A percentile compares a stretch with the other conserved stretches of the same genome.
phyloP scores from a whole-genome alignment of 306 rosid genomes.

The Abrus precatorius region DNA sequence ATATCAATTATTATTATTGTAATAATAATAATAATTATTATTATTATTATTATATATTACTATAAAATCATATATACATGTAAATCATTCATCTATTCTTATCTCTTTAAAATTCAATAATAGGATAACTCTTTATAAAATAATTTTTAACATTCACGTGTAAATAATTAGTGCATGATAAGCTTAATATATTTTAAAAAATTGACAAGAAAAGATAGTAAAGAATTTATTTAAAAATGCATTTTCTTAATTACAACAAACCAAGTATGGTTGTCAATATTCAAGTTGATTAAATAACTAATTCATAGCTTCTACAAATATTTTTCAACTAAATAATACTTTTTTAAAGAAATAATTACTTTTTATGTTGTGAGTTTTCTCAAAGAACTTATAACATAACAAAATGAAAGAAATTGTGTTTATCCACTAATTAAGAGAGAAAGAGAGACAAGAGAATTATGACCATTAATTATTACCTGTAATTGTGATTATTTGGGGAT shows the following conservation, averaged over 20 bases:
- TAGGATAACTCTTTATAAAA: neutral
- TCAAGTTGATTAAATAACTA: neutral
- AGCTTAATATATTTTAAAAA: too few species aligned
- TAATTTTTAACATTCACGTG: neutral
- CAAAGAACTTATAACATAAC: neutral
- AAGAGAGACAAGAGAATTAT: neutral
- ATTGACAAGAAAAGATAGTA: too few species aligned
- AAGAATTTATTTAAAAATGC: too few species aligned
- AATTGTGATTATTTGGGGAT: conserved; percentile 58
- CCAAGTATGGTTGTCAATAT: too few species aligned
- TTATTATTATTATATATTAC: neutral
- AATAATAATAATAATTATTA: too few species aligned
- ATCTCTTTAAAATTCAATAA: neutral
- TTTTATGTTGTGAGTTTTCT: neutral
- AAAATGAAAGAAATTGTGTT: neutral
- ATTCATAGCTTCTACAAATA: neutral
- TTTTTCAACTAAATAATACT: neutral
- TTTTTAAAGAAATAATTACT: neutral
- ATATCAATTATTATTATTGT: neutral
- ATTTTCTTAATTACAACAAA: neutral
- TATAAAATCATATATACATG: neutral
- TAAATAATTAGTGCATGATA: too few species aligned
- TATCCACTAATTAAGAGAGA: neutral
- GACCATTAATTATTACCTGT: conserved; percentile 47
- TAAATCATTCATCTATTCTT: neutral